Base-by-base conservation (phyloP, 768 basidiomycete species). In the Royoungia palumana region DNA sequence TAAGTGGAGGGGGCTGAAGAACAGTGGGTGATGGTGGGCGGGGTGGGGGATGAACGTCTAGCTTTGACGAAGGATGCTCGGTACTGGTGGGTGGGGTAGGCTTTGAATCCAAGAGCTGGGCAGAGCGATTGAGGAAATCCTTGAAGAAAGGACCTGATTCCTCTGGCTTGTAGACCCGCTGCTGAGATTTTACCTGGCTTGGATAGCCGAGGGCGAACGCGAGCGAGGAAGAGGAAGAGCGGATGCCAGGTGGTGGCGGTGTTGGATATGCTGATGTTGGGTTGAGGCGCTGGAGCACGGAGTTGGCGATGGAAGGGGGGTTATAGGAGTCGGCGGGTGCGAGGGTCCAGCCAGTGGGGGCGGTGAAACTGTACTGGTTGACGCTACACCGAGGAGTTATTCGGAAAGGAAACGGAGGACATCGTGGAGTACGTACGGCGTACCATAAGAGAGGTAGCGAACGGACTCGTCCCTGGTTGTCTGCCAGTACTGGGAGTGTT, bases 241-340 rank as follows among this genome's bases (percentile, higher is more conserved):
- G 77, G 35, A 86, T 80, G 12, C 76, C 76, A 1, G 84, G 83
- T 16, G 75, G 74, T 1, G 86, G 83, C 20, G 83, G 84, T 2
- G 87, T 87, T 3, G 86, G 87, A 67, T 89, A 89, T 2, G 80
- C 75, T 4, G 75, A 71, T 16, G 74, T 74, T n/a, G 86, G 82
- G 4, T 74, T 66, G 27, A 79, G 76, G 13, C 79, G 78, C 48
- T 85, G 85, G 45, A 88, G 75, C 20, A 90, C 58, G 3, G 85
- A 79, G 48, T 81, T 81, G 0, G 86, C 79, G 58, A 88, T 80
- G 0, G 79, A 64, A 9, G 70, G 75, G 1, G 81, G 74, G 40
- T 79, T 75, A 57, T 79, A 86, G 12, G 69, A 71, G n/a, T 74
- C 36, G 69, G 71, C 65, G 38, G 72, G 70, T 10, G 65, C 56